Base-by-base conservation (phyloP, 352 stramenopile species). In the Aphanomyces cochlioides region DNA sequence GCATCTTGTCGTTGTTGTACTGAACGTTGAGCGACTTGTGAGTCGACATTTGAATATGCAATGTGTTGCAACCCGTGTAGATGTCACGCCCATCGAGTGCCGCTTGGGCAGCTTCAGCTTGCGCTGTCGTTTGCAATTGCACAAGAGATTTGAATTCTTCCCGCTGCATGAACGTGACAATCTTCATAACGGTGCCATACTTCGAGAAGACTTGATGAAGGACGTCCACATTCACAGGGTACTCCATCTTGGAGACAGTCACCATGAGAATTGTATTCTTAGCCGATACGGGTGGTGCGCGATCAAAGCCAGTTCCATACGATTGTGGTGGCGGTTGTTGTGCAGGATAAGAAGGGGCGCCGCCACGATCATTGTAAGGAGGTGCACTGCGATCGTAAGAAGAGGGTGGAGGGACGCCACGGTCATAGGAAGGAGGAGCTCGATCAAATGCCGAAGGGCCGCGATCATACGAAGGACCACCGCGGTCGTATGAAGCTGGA, bases 31-130 rank as follows among this genome's bases (percentile, higher is more conserved):
- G 77, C 64, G 90, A 82, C 1, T 78, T 67, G 57, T 92, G 84
- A 34, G 80, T 82, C 12, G 84, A 92, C 69, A 92, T 92, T 15
- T 88, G 80, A 53, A 93, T 90, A 66, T 79, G 85, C 43, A 93
- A 81, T 73, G 80, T 82, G 72, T 93, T 93, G 75, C 86, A 93
- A 53, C 86, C 86, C 34, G 86, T 92, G 82, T 93, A 93, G 56
- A 93, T 93, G 56, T 93, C 86, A 17, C 86, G 84, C 8, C 86
- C 86, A 67, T 93, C 80, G 3, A 93, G 81, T 8, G 86, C 82
- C 0, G 78, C 72, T 72, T 90, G 84, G 4, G 86, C 86, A 1
- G 86, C 83, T 47, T 87, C 77, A 5, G 86, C 86, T 74, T 92
- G 84, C 43, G 88, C 80, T 8, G 88, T 67, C 13, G 86, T 83